Conservation (phyloP, 345 rosid species). For the Xanthoceras sorbifolium region DNA sequence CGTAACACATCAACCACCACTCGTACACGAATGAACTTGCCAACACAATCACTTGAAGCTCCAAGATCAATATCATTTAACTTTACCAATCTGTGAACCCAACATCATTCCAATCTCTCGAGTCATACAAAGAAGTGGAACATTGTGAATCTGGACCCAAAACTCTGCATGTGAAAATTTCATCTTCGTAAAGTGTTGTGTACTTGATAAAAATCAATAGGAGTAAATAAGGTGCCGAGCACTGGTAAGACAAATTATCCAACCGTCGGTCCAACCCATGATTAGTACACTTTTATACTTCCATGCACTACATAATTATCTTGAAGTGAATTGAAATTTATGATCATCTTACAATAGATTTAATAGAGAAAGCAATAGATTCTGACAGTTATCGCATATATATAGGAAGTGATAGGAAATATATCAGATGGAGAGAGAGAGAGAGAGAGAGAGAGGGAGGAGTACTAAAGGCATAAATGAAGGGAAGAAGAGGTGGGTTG, state of each 20-base stretch:
- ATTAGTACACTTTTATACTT: too few relatives aligned
- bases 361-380: neutral
- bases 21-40: too few relatives aligned
- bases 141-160: too few relatives aligned
- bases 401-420: neutral
- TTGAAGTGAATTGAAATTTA: neutral
- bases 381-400: slow-evolving; percentile 1
- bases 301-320: neutral
- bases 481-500: slow-evolving; percentile 51
- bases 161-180: too few relatives aligned
- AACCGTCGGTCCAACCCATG: neutral
- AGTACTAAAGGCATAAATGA: slow-evolving; percentile 32
- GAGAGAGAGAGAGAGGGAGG: neutral
- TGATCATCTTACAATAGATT: neutral
- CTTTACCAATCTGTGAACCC: too few relatives aligned
- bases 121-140: too few relatives aligned
- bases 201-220: too few relatives aligned
- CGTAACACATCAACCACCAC: too few relatives aligned
- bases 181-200: too few relatives aligned
- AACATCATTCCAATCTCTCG: too few relatives aligned
- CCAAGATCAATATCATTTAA: too few relatives aligned
- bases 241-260: neutral
- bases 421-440: neutral
- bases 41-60: too few relatives aligned
- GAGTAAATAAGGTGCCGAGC: neutral